These are phyloP conservation scores for Lobulomyces angularis DNA, from an alignment of 192 early-diverging fungal genomes.

Conservation along the genomic window DNA sequence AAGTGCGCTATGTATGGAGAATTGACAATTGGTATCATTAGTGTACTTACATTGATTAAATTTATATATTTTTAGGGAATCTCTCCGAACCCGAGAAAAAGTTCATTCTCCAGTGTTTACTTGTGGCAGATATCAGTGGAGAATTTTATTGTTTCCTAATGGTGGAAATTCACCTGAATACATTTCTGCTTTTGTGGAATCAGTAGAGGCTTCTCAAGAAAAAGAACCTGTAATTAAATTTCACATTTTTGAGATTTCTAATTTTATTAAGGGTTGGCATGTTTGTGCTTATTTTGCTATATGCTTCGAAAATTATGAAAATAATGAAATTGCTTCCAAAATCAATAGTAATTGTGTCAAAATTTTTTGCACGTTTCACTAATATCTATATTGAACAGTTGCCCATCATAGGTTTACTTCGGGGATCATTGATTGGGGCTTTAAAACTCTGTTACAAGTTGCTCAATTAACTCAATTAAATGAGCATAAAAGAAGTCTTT, in stretches of 20 bases:
- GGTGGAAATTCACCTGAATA: slow-evolving; percentile 64
- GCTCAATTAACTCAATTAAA: slow-evolving; percentile 25
- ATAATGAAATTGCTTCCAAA: slow-evolving; percentile 51
- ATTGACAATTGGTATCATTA: too few relatives aligned
- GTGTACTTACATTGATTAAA: too few relatives aligned
- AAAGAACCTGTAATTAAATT: slow-evolving; percentile 25
- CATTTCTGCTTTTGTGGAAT: slow-evolving; percentile 78
- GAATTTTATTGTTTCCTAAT: slow-evolving; percentile 74
- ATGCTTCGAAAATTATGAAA: slow-evolving; percentile 57
- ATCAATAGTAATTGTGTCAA: too few relatives aligned
- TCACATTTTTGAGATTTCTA: too few relatives aligned
- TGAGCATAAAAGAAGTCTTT: slow-evolving; percentile 32
- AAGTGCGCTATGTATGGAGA: too few relatives aligned
- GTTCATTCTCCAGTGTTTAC: slow-evolving; percentile 24
- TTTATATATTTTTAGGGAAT: too few relatives aligned
- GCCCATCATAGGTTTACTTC: slow-evolving; percentile 73
- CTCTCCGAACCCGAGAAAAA: too few relatives aligned
- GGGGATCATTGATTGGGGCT: slow-evolving; percentile 89
- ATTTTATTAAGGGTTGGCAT: too few relatives aligned
- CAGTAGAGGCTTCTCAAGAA: slow-evolving; percentile 57
- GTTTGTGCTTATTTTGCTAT: slow-evolving; percentile 72
- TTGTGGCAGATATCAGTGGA: slow-evolving; percentile 22
- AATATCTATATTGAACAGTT: too few relatives aligned
- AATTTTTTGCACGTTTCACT: too few relatives aligned
- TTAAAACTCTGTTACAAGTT: slow-evolving; percentile 61